Percentiles rank a stretch among this genome's conserved stretches.
These are phyloP conservation scores for Conidiobolus coronatus DNA, from an alignment of 371 early-diverging fungal species.

Conservation along the genomic window DNA sequence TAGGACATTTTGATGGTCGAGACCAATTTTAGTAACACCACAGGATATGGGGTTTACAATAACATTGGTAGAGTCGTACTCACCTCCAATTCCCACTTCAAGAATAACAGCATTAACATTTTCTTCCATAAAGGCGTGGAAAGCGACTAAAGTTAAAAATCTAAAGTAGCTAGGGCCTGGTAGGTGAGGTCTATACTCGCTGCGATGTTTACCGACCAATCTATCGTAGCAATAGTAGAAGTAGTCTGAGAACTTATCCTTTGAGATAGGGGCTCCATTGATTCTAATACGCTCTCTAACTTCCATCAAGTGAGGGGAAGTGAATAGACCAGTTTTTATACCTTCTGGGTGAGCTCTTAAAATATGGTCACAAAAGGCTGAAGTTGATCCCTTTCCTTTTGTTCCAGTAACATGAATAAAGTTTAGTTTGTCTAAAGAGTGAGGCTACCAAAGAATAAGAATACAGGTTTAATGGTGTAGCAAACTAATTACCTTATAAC, in stretches of 20 bases:
- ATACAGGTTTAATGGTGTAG: not conserved
- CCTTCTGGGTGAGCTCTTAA: slow-evolving; percentile 13
- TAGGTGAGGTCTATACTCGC: not conserved
- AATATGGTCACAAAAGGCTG: slow-evolving; percentile 40
- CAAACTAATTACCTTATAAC: slow-evolving; percentile 19
- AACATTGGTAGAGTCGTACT: slow-evolving; percentile 66
- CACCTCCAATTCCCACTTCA: slow-evolving; percentile 71
- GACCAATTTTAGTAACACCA: slow-evolving; percentile 58
- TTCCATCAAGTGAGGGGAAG: slow-evolving; percentile 81
- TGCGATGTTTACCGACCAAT: slow-evolving; percentile 13
- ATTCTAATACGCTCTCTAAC: slow-evolving; percentile 88
- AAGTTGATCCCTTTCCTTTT: slow-evolving; percentile 74
- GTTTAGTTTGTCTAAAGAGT: slow-evolving; percentile 41
- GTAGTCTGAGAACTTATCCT: slow-evolving; percentile 57
- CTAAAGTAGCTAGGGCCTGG: slow-evolving; percentile 72
- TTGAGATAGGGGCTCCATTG: slow-evolving; percentile 56
- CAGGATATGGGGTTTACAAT: slow-evolving; percentile 42
- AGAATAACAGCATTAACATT: slow-evolving; percentile 55
- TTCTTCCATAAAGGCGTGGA: slow-evolving; percentile 67
- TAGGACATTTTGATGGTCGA: slow-evolving; percentile 50
- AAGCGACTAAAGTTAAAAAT: slow-evolving; percentile 69
- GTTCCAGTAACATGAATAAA: slow-evolving; percentile 68
- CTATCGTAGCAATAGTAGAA: slow-evolving; percentile 70
- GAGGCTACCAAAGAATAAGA: slow-evolving; percentile 10
- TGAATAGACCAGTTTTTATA: slow-evolving; percentile 36